Conservation (phyloP, 176 grass and related monocot species). For the Panicum miliaceum region DNA sequence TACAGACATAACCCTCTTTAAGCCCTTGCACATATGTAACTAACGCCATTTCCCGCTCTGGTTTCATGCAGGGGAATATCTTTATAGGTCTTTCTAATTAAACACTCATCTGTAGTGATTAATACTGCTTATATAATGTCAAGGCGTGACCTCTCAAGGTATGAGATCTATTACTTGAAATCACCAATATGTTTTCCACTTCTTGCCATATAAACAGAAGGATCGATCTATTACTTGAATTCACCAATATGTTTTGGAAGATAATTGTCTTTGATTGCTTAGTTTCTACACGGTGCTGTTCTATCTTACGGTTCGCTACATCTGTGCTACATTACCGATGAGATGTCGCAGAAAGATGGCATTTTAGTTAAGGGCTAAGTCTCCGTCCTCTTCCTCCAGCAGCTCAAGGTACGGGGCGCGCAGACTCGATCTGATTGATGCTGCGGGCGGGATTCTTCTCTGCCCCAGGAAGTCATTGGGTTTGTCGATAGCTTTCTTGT, state of each 20-base stretch:
- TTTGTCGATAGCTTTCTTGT: neutral
- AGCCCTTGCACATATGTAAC: neutral
- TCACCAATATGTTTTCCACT: neutral
- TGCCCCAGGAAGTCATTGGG: neutral
- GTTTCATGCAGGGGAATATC: slow-evolving; percentile 68
- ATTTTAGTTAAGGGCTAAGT: slow-evolving; percentile 30
- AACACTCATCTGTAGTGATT: slow-evolving; percentile 65
- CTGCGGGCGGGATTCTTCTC: neutral
- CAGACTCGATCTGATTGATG: neutral
- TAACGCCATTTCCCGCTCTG: neutral
- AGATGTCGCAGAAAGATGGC: neutral
- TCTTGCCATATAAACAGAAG: slow-evolving; percentile 11
- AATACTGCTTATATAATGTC: slow-evolving; percentile 94
- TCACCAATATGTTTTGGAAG: neutral
- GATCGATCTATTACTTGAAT: neutral
- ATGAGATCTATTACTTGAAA: slow-evolving; percentile 35
- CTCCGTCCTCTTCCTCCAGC: slow-evolving; percentile 82
- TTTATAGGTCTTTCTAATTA: slow-evolving; percentile 74
- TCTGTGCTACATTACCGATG: neutral
- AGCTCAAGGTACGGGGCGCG: slow-evolving; percentile 81
- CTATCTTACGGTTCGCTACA: neutral
- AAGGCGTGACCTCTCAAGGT: slow-evolving; percentile 95
- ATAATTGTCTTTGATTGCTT: slow-evolving; percentile 18
- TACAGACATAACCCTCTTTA: neutral
- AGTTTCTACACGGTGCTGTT: neutral